These are phyloP conservation scores for Ceratocystis alfenasii DNA, from an alignment of 2,329 filamentous ascomycete genomes.

Conservation along the genomic window DNA sequence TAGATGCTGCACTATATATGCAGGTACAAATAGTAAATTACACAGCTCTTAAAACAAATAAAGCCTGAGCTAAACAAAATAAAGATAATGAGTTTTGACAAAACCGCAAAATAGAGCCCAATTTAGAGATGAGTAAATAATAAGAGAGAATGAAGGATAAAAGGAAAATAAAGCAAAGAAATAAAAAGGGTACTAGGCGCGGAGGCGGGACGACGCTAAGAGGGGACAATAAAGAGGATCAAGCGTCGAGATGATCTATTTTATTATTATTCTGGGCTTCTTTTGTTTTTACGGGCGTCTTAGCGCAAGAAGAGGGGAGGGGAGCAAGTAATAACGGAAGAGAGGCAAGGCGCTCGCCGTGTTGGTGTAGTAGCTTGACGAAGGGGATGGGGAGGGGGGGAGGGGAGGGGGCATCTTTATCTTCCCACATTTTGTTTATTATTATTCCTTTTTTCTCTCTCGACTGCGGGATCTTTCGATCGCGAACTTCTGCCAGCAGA, in stretches of 20 bases:
- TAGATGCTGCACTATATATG: constrained; percentile 6
- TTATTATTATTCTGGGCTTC: constrained; percentile 1
- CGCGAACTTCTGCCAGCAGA: background rate
- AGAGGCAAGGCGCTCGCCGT: background rate
- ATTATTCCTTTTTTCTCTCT: background rate
- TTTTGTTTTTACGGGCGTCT: background rate
- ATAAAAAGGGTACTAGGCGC: background rate
- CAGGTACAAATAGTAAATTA: background rate
- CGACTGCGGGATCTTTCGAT: background rate
- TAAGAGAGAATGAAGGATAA: background rate
- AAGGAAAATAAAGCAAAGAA: background rate
- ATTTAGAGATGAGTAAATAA: background rate
- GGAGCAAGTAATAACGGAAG: background rate
- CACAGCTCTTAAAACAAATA: background rate
- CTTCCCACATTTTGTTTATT: no score
- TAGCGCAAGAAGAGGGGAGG: background rate
- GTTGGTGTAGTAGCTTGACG: no score
- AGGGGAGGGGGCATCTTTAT: no score
- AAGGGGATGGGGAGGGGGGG: no score
- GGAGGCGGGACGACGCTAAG: background rate
- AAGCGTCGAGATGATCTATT: constrained; percentile 1
- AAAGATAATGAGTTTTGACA: background rate
- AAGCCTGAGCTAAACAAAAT: background rate
- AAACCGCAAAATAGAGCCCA: background rate
- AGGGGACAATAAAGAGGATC: constrained; percentile 10